Base-by-base conservation (phyloP, 768 basidiomycete species). In the Trametes punicea region DNA sequence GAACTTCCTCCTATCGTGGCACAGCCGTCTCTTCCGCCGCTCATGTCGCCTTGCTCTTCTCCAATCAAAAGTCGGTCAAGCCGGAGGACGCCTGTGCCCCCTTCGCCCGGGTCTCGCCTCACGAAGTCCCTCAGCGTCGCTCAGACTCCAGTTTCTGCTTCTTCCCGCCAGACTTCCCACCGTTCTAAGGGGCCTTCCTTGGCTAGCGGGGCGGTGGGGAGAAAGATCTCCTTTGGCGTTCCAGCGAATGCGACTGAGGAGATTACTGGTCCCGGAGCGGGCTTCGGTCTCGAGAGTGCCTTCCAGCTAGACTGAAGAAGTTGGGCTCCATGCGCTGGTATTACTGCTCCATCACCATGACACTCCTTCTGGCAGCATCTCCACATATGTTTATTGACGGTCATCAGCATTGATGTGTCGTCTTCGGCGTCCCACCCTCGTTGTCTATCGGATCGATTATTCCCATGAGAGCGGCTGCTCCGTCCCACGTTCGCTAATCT, bases 171-270 rank as follows among this genome's bases (percentile, higher is more conserved):
- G 69, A 80, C 80, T 0, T 71, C 85, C 33, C 72, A 84, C 36
- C 73, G 84, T 33, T 77, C 81, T 3, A 77, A 77, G 52, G 64
- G 55, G 18, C 55, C 61, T 15, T 57, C 74, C 73, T 54, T 69
- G 55, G 61, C 62, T 31, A 44, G 68, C 75, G 42, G 75, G 71
- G 2, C 75, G 76, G 25, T 83, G 75, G 30, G 74, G 81, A 56
- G 69, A 51, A 70, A 82, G 53, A 90, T 90, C 42, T 86, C 85
- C 1, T 90, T 90, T 64, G 81, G 84, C 15, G 82, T 75, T 40
- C 60, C 81, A 30, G 71, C 68, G 23, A 55, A 74, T 9, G 69
- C 73, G 15, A 64, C 67, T 27, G 73, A 75, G 55, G 66, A 71
- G 18, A 71, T 75, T 47, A 51, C 62, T 33, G 15, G n/a, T 51